phyloP scores from a whole-genome alignment of 441 rosid genomes.

The Gossypium schwendimanii region DNA sequence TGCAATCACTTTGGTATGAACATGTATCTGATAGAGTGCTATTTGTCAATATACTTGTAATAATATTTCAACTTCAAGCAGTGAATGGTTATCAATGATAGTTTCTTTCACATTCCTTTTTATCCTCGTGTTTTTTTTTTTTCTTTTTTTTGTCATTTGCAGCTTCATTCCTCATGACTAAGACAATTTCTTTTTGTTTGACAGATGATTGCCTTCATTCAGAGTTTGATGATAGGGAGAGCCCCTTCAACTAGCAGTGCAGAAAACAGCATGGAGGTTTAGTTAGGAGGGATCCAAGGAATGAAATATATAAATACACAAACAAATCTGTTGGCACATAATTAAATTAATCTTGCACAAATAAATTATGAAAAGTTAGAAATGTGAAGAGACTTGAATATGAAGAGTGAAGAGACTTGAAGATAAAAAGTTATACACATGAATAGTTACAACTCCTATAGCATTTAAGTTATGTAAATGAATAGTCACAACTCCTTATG shows the following conservation, averaged over 20 bases:
- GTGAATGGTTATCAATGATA: neutral
- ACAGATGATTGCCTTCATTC: conserved; percentile 71
- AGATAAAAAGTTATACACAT: no score
- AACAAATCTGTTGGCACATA: no score
- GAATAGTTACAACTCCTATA: no score
- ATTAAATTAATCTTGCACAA: no score
- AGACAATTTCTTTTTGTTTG: neutral
- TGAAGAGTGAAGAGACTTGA: no score
- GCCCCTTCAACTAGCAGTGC: conserved; percentile 19
- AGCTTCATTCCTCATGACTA: neutral
- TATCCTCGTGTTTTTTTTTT: neutral
- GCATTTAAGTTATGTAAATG: no score
- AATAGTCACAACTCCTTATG: no score
- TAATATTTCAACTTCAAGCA: neutral
- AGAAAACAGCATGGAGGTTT: conserved; percentile 1
- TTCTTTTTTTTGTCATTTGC: neutral
- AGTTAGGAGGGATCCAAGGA: neutral
- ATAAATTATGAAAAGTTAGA: no score
- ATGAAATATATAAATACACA: neutral
- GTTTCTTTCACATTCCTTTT: neutral
- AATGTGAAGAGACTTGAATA: no score
- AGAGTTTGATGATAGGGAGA: conserved; percentile 47
- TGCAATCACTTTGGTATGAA: conserved; percentile 47
- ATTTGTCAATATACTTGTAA: neutral
- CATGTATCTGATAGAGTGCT: neutral